Percentiles rank a stretch among this genome's conserved stretches.
Evolutionary conservation across 768 basidiomycete species (phyloP).

Genomic region (Naganishia vishniacii): DNA sequence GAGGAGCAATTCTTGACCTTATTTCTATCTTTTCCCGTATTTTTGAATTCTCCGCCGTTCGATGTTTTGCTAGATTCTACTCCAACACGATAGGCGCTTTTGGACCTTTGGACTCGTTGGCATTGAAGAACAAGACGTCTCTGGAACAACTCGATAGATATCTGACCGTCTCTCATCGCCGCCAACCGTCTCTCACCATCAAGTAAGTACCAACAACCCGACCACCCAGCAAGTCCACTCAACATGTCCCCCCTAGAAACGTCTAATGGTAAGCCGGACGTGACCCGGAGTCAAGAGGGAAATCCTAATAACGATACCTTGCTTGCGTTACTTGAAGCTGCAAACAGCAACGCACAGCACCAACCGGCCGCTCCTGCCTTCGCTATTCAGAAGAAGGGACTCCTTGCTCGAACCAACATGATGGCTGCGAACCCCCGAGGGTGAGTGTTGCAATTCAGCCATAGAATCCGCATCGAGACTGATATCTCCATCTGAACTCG

Average conservation of each 20-base stretch:
- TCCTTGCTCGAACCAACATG: not conserved
- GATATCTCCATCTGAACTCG: slow-evolving; percentile 24
- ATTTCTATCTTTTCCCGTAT: no score
- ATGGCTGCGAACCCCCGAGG: not conserved
- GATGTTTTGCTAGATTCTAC: no score
- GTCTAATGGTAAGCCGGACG: not conserved
- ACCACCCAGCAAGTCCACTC: not conserved
- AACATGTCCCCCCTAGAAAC: not conserved
- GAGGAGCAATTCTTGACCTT: no score
- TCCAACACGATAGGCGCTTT: no score
- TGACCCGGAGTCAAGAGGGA: no score
- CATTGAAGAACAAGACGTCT: no score
- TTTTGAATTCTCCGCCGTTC: no score
- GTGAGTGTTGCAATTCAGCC: not conserved
- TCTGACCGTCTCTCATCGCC: no score
- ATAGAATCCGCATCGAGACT: not conserved
- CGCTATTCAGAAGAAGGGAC: not conserved
- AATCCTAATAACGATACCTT: no score
- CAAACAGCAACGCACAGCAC: not conserved
- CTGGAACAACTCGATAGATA: no score
- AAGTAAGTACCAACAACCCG: not conserved
- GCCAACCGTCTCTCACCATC: not conserved
- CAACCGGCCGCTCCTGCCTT: not conserved
- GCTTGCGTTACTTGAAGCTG: not conserved
- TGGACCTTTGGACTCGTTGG: no score